These are phyloP conservation scores for Aspergillus aculeatinus DNA, from an alignment of 2,329 filamentous ascomycete species.

Conservation along the genomic window DNA sequence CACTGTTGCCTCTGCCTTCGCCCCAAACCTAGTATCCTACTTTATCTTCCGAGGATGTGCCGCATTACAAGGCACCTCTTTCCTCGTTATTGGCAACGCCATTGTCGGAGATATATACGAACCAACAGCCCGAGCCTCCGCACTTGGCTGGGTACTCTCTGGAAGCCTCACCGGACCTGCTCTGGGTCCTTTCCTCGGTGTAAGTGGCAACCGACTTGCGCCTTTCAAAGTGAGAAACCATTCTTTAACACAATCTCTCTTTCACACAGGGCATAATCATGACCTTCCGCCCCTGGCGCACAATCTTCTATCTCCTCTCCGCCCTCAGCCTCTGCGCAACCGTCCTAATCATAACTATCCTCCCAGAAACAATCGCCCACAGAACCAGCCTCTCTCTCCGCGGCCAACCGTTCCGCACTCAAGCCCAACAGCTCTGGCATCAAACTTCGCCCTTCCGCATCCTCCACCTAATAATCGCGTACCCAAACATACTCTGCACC, in stretches of 20 bases:
- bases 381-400: slow-evolving; percentile 61
- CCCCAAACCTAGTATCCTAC: slow-evolving; percentile 69
- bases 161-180: slow-evolving; percentile 72
- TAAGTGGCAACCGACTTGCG: slow-evolving; percentile 17
- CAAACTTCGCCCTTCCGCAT: slow-evolving; percentile 66
- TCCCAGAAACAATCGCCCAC: slow-evolving; percentile 71
- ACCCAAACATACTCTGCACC: slow-evolving; percentile 66
- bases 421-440: slow-evolving; percentile 55
- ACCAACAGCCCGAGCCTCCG: slow-evolving; percentile 68
- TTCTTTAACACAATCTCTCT: too few relatives aligned
- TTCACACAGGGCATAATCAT: slow-evolving; percentile 66
- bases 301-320: slow-evolving; percentile 76
- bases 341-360: slow-evolving; percentile 61
- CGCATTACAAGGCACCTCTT: slow-evolving; percentile 72
- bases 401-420: slow-evolving; percentile 53
- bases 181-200: slow-evolving; percentile 52
- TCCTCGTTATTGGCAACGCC: slow-evolving; percentile 69
- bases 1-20: slow-evolving; percentile 69
- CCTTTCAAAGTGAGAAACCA: too few relatives aligned
- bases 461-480: slow-evolving; percentile 63
- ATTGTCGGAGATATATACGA: slow-evolving; percentile 68
- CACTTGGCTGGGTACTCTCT: slow-evolving; percentile 70
- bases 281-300: slow-evolving; percentile 69
- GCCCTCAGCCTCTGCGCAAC: slow-evolving; percentile 63
- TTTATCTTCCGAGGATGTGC: slow-evolving; percentile 73